phyloP scores from a whole-genome alignment of 164 flowering plant genomes.

The Magnolia officinalis region DNA sequence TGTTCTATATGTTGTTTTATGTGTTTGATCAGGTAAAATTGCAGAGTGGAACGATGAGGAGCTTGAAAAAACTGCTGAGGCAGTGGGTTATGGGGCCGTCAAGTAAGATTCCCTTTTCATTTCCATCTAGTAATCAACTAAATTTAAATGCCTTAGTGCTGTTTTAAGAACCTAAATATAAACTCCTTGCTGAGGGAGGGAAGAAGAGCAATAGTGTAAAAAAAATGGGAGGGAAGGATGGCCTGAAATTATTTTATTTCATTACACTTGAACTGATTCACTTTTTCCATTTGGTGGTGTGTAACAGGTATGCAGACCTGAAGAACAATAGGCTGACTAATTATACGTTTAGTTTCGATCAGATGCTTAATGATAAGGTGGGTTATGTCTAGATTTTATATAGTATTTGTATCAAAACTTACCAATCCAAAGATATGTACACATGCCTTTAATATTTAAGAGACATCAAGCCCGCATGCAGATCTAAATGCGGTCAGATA shows the following conservation, averaged over 20 bases:
- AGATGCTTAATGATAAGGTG: slow-evolving; percentile 96
- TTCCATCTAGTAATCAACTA: background rate
- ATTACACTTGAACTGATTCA: background rate
- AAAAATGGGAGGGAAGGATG: too few relatives aligned
- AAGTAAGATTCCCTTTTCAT: slow-evolving; percentile 51
- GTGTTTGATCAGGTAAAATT: slow-evolving; percentile 55
- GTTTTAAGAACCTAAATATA: background rate
- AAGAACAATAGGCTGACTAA: slow-evolving; percentile 95
- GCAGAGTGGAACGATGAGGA: slow-evolving; percentile 78
- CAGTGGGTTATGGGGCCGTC: slow-evolving; percentile 98
- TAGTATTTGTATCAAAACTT: too few relatives aligned
- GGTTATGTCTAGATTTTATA: background rate
- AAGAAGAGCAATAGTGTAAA: too few relatives aligned
- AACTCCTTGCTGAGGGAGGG: background rate
- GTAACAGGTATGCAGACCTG: slow-evolving; percentile 85
- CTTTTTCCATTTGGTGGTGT: background rate
- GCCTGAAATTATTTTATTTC: background rate
- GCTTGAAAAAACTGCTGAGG: slow-evolving; percentile 83
- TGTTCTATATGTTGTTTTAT: background rate
- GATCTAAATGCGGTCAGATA: background rate
- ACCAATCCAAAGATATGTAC: too few relatives aligned
- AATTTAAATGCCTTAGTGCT: background rate
- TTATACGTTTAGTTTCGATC: slow-evolving; percentile 85
- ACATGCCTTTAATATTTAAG: too few relatives aligned
- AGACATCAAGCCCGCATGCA: too few relatives aligned